Conservation (phyloP, 345 rosid species). For the Turnera subulata region DNA sequence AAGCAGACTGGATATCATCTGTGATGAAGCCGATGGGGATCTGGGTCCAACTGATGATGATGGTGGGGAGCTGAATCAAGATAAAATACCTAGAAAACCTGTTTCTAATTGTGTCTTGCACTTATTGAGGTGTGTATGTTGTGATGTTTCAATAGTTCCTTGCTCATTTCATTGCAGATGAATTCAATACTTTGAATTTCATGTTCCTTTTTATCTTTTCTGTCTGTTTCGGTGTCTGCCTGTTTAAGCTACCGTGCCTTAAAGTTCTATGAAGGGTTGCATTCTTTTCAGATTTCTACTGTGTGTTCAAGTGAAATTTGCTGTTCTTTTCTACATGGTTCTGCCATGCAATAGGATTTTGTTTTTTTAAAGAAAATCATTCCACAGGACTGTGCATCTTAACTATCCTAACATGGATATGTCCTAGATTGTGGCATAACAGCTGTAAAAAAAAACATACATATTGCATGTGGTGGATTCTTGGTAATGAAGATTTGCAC, state of each 20-base stretch:
- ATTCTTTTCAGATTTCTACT: no score
- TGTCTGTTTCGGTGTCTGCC: neutral
- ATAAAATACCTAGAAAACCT: conserved; percentile 24
- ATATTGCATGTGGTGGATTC: no score
- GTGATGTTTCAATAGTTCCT: neutral
- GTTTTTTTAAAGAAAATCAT: no score
- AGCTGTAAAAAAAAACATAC: no score
- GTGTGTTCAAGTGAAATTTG: no score
- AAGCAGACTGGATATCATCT: conserved; percentile 80
- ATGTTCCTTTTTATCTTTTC: neutral
- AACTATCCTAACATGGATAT: no score
- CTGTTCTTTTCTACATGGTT: no score
- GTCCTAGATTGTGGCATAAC: no score
- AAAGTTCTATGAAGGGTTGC: no score
- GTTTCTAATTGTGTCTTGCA: conserved; percentile 39
- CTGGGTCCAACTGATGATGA: conserved; percentile 21
- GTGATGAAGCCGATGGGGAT: conserved; percentile 72
- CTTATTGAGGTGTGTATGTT: conserved; percentile 48
- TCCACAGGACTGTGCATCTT: no score
- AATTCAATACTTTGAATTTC: neutral
- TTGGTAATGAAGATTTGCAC: no score
- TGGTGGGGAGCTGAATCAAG: conserved; percentile 28
- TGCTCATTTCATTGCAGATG: neutral
- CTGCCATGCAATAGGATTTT: no score
- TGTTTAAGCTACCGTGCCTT: neutral